Percentiles rank a stretch among this genome's conserved stretches.
These are phyloP conservation scores for Raddia guianensis DNA, from an alignment of 176 grass and related monocot genomes.

Conservation along the genomic window DNA sequence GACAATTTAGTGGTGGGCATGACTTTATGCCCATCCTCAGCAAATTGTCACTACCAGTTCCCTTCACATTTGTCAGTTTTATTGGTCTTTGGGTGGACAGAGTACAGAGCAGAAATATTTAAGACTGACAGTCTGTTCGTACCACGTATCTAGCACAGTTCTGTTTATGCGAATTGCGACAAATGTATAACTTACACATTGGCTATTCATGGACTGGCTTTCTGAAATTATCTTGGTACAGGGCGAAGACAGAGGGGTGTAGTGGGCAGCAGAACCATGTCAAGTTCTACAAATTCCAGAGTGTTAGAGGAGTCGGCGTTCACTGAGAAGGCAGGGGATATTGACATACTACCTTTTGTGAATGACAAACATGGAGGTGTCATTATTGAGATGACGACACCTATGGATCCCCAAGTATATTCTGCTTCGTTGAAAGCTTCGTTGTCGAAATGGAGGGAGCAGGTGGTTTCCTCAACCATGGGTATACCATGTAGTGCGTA, in stretches of 20 bases:
- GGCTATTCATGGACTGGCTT: not conserved
- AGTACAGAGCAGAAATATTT: not conserved
- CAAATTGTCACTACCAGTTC: not conserved
- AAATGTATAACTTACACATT: not conserved
- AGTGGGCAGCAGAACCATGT: constrained; percentile 47
- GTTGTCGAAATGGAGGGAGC: constrained; percentile 67
- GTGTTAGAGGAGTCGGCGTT: not conserved
- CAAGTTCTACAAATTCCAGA: constrained; percentile 36
- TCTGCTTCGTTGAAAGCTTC: constrained; percentile 67
- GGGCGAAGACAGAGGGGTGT: not conserved
- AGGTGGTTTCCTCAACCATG: constrained; percentile 47
- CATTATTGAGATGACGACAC: constrained; percentile 66
- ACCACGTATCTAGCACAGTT: not conserved
- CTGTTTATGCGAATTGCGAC: not conserved
- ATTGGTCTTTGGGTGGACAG: not conserved
- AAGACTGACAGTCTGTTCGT: not conserved
- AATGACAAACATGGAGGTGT: constrained; percentile 77
- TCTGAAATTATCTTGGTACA: not conserved
- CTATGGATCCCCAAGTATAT: constrained; percentile 68
- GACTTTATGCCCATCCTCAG: not conserved
- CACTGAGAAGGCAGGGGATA: constrained; percentile 15
- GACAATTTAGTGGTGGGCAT: not conserved
- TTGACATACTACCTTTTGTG: constrained; percentile 55
- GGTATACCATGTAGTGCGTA: not conserved
- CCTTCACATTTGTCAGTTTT: not conserved